A percentile compares a stretch with the other conserved stretches of the same genome.
These are phyloP conservation scores for Tuber magnatum DNA, from an alignment of 495 filamentous ascomycete species.

Conservation along the genomic window DNA sequence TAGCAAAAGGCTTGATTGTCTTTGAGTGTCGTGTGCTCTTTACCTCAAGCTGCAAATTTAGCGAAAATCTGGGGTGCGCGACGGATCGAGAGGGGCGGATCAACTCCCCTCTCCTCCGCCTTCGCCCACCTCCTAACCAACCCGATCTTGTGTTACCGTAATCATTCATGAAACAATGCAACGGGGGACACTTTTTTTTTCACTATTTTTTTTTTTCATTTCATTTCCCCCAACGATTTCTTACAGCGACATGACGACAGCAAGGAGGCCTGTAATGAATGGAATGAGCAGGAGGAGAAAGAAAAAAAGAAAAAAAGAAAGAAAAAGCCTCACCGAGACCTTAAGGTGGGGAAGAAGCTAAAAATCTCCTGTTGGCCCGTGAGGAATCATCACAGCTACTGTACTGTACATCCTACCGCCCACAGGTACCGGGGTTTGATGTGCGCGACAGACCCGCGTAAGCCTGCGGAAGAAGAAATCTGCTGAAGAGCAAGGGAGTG, in stretches of 20 bases:
- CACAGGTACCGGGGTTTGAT: constrained; percentile 1
- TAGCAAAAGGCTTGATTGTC: background rate
- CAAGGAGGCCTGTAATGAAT: background rate
- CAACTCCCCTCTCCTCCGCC: background rate
- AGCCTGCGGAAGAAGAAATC: background rate
- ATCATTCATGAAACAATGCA: background rate
- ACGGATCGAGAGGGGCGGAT: constrained; percentile 4
- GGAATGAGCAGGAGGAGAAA: background rate
- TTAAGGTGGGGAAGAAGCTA: background rate
- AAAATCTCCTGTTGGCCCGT: background rate
- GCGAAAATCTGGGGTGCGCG: constrained; percentile 35
- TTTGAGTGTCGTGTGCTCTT: constrained; percentile 3
- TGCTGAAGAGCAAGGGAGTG: background rate
- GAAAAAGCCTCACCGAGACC: constrained; percentile 2
- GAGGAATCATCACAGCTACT: background rate
- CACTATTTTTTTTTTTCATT: background rate
- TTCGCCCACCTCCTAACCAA: background rate
- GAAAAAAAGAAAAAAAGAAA: no score
- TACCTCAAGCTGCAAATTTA: constrained; percentile 40
- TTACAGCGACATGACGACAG: background rate
- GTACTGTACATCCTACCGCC: background rate
- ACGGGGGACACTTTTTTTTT: background rate
- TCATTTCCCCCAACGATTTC: background rate
- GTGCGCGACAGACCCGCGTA: background rate
- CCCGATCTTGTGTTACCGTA: background rate